phyloP scores from a whole-genome alignment of 73 alveolate species.

The Tetrahymena elliotti region DNA sequence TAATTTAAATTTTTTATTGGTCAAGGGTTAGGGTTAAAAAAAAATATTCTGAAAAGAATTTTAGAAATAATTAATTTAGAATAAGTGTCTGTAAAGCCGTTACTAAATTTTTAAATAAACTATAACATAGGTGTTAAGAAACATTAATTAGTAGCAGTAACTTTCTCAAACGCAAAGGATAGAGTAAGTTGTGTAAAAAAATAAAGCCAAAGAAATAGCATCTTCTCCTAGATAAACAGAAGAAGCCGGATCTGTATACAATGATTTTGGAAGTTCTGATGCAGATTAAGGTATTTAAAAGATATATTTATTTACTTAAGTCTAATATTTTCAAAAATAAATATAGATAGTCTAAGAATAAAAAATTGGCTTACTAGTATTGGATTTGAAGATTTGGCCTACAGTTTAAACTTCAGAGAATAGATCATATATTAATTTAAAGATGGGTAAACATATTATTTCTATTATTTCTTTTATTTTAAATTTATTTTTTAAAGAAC shows the following conservation, averaged over 20 bases:
- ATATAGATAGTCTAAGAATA: not conserved
- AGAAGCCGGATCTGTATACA: not conserved
- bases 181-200: not conserved
- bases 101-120: not conserved
- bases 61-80: not conserved
- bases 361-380: not conserved
- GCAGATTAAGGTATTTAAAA: not conserved
- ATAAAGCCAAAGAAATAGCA: not conserved
- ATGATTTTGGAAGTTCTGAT: not conserved
- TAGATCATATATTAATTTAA: not conserved
- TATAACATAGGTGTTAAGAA: not conserved
- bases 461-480: not conserved
- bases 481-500: not conserved
- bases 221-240: not conserved
- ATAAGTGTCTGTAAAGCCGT: not conserved
- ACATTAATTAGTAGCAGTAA: not conserved
- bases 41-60: no score
- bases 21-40: no score
- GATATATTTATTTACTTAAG: not conserved
- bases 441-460: not conserved
- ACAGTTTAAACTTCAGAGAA: not conserved
- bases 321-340: not conserved
- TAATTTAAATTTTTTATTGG: not conserved
- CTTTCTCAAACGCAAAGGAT: not conserved
- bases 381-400: not conserved